Percentiles rank a stretch among this genome's conserved stretches.
Evolutionary conservation across 768 basidiomycete genomes (phyloP).

Genomic region (Boletus rubroflammeus): DNA sequence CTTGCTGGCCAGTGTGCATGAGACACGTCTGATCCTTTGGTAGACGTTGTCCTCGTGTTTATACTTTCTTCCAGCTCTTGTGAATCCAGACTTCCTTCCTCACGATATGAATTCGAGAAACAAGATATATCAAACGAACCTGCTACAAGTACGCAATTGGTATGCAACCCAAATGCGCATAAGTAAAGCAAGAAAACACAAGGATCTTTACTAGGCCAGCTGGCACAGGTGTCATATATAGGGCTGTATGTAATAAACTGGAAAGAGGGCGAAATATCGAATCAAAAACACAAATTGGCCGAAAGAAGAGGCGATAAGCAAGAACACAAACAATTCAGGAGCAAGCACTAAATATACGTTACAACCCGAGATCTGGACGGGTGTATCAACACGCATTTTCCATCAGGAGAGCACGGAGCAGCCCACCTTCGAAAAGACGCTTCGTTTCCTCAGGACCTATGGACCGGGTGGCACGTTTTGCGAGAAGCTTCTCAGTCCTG

Average conservation of each 20-base stretch:
- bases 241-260: slow-evolving; percentile 9
- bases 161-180: slow-evolving; percentile 20
- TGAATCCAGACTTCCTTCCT: slow-evolving; percentile 4
- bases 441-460: slow-evolving; percentile 74
- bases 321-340: slow-evolving; percentile 17
- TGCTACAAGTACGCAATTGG: slow-evolving; percentile 23
- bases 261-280: slow-evolving; percentile 1
- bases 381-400: slow-evolving; percentile 23
- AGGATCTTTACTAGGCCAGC: slow-evolving; percentile 15
- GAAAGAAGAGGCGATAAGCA: slow-evolving; percentile 19
- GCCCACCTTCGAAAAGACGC: slow-evolving; percentile 68
- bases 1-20: slow-evolving; percentile 34
- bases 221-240: slow-evolving; percentile 20
- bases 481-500: slow-evolving; percentile 86
- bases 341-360: slow-evolving; percentile 24
- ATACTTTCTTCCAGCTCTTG: slow-evolving; percentile 1
- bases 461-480: slow-evolving; percentile 74
- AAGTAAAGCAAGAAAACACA: slow-evolving; percentile 23
- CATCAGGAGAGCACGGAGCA: slow-evolving; percentile 15
- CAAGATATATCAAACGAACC: slow-evolving; percentile 21
- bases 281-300: slow-evolving; percentile 1
- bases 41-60: slow-evolving; percentile 3
- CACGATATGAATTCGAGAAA: slow-evolving; percentile 5
- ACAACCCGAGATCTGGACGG: slow-evolving; percentile 46
- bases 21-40: slow-evolving; percentile 2